These are phyloP conservation scores for Stylosanthes scabra DNA, from an alignment of 331 rosid species.

Conservation along the genomic window DNA sequence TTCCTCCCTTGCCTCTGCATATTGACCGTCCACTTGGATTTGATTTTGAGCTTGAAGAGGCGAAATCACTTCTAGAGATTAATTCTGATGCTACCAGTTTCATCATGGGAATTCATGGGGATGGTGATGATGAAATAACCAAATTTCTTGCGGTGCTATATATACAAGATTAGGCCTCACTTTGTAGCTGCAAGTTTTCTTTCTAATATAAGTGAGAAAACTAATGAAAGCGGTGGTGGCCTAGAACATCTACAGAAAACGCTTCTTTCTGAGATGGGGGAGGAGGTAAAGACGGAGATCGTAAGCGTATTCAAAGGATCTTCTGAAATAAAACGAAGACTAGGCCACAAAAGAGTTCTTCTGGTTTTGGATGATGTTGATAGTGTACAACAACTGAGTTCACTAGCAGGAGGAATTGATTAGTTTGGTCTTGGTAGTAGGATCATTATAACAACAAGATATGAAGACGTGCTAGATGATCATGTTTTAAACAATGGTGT, in stretches of 20 bases:
- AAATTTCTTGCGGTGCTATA: constrained; percentile 11
- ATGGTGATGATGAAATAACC: neutral
- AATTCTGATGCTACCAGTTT: neutral
- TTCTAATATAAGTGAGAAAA: neutral
- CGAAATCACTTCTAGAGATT: neutral
- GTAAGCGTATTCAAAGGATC: constrained; percentile 5
- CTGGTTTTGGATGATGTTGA: constrained; percentile 36
- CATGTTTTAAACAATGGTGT: neutral
- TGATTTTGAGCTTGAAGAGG: neutral
- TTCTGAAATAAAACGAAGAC: neutral
- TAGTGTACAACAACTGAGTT: neutral
- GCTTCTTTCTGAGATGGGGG: constrained; percentile 2
- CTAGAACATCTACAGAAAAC: neutral
- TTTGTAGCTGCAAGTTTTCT: constrained; percentile 24
- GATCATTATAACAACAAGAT: constrained; percentile 29
- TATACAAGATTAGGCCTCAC: neutral
- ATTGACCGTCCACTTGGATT: neutral
- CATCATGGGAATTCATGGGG: constrained; percentile 23
- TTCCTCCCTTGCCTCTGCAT: neutral
- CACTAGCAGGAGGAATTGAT: neutral
- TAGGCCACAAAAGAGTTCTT: neutral
- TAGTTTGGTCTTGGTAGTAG: constrained; percentile 29
- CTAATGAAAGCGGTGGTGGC: neutral
- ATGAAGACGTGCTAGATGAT: neutral
- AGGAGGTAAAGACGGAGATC: neutral